These are phyloP conservation scores for Poteriospumella lacustris DNA, from an alignment of 108 stramenopile species.

Conservation along the genomic window DNA sequence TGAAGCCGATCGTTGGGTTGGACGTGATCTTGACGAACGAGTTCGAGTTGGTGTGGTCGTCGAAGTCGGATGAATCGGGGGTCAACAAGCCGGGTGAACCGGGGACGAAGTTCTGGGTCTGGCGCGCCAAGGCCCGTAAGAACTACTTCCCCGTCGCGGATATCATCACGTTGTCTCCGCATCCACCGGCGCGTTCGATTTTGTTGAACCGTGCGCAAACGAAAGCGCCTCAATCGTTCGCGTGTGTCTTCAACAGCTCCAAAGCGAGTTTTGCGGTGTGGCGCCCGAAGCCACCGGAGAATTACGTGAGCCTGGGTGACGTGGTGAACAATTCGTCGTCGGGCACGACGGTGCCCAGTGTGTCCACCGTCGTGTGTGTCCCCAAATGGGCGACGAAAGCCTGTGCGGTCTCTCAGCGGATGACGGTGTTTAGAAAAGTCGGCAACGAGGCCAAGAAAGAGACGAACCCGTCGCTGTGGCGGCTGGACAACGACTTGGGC, in stretches of 20 bases:
- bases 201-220: neutral
- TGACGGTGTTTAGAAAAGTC: neutral
- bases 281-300: slow-evolving; percentile 40
- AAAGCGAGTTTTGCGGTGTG: slow-evolving; percentile 11
- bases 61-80: neutral
- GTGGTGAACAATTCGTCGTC: slow-evolving; percentile 26
- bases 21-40: neutral
- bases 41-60: slow-evolving; percentile 16
- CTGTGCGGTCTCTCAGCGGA: neutral
- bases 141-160: neutral
- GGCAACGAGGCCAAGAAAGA: neutral
- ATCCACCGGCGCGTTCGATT: neutral
- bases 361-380: neutral
- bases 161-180: neutral
- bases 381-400: neutral
- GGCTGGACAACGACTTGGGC: neutral
- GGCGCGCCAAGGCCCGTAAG: neutral
- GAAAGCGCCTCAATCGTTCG: neutral
- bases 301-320: slow-evolving; percentile 45
- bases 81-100: neutral
- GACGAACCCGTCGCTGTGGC: neutral
- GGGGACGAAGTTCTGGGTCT: neutral
- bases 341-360: neutral
- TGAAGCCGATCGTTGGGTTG: neutral
- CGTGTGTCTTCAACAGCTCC: neutral